These are phyloP conservation scores for Crithidia expoeki DNA, from an alignment of 208 protist species.

Conservation along the genomic window DNA sequence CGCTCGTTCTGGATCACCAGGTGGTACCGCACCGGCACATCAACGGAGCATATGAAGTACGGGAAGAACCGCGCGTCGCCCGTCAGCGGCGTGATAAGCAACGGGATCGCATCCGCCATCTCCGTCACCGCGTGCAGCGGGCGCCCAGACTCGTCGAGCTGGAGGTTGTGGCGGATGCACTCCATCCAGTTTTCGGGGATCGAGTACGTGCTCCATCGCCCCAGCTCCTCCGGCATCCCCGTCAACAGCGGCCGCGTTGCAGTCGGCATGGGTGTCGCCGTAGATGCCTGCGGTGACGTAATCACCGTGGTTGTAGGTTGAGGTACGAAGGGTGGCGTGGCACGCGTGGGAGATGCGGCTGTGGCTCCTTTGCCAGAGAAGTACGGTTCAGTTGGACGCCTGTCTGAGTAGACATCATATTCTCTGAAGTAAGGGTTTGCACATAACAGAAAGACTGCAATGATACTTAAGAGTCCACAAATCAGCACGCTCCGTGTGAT, in stretches of 20 bases:
- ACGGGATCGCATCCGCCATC: constrained; percentile 36
- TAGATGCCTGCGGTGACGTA: not conserved
- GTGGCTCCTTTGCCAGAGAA: not conserved
- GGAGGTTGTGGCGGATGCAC: constrained; percentile 34
- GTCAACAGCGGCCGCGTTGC: not conserved
- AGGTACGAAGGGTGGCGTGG: too few species aligned
- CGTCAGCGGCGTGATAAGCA: constrained; percentile 49
- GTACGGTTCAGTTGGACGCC: not conserved
- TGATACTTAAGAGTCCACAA: not conserved
- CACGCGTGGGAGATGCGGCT: not conserved
- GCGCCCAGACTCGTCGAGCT: constrained; percentile 16
- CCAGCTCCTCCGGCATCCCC: not conserved
- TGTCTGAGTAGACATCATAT: not conserved
- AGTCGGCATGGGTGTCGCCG: not conserved
- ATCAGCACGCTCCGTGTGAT: not conserved
- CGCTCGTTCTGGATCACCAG: constrained; percentile 44
- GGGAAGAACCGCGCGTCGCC: constrained; percentile 40
- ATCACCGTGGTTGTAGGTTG: too few species aligned
- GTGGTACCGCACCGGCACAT: constrained; percentile 45
- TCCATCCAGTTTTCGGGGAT: constrained; percentile 23
- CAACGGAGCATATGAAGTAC: constrained; percentile 42
- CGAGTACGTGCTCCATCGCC: not conserved
- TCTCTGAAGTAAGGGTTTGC: not conserved
- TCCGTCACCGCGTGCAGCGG: constrained; percentile 16
- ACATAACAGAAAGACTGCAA: not conserved